Conservation (phyloP, 1,284 basidiomycete species). For the Malassezia yamatoensis region DNA sequence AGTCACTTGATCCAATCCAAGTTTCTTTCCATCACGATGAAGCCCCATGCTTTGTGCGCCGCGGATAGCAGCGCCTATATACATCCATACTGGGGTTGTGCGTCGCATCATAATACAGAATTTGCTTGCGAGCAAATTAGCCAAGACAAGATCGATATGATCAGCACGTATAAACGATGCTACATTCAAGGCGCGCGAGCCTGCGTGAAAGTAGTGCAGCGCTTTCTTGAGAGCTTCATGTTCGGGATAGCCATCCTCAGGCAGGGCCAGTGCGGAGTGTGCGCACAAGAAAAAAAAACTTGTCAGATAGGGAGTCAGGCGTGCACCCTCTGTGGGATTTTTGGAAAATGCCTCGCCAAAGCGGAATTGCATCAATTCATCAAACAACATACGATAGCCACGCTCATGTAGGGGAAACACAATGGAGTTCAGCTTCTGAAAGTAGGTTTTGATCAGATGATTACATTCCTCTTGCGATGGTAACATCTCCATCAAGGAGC, state of each 20-base stretch:
- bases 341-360: conserved; percentile 20
- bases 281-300: conserved; percentile 87
- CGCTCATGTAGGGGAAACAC: conserved; percentile 80
- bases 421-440: conserved; percentile 69
- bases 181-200: conserved; percentile 48
- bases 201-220: conserved; percentile 56
- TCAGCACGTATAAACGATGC: conserved; percentile 37
- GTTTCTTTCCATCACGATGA: conserved; percentile 74
- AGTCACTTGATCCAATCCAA: conserved; percentile 56
- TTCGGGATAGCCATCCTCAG: conserved; percentile 55
- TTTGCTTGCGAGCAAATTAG: conserved; percentile 56
- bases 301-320: conserved; percentile 74
- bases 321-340: conserved; percentile 54
- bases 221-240: conserved; percentile 32
- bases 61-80: conserved; percentile 78
- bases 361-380: conserved; percentile 59
- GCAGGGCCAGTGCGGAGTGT: conserved; percentile 71
- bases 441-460: conserved; percentile 36
- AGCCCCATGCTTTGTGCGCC: conserved; percentile 88
- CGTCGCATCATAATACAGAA: conserved; percentile 79
- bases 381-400: conserved; percentile 70
- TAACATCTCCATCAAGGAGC: conserved; percentile 34
- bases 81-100: conserved; percentile 89
- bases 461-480: conserved; percentile 30
- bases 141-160: conserved; percentile 41